Base-by-base conservation (phyloP, 139 green algal species). In the Chlorokybus atmophyticus region DNA sequence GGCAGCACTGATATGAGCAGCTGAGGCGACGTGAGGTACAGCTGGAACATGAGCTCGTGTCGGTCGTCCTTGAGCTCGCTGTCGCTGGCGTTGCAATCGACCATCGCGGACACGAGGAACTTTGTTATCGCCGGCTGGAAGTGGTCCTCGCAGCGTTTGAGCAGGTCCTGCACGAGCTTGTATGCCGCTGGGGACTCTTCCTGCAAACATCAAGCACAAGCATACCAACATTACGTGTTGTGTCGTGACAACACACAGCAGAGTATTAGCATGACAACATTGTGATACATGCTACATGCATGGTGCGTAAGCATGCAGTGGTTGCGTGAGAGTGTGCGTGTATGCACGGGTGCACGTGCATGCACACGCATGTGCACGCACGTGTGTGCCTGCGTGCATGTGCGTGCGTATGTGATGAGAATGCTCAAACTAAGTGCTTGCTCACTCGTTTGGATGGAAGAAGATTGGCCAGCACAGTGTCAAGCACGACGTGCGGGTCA, bases 1-100 rank as follows among this genome's bases (percentile, higher is more conserved):
- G 81, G 78, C 51, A 93, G 42, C 2, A 92, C 81, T 19, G 75
- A 72, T 47, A 84, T 71, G 66, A 90, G 69, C 39, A 80, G 59
- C 44, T 81, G 72, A 0, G 82, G 82, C 23, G 64, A 42, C 10
- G 44, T 55, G n/a, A 67, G 59, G 53, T 89, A 75, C 31, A 85
- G 68, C 68, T 82, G 56, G 25, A 68, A 70, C 19, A 87, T 73
- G 4, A 83, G 48, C 4, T 67, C 25, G 38, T 75, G 70, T 23
- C 68, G 64, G 21, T 70, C 40, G 3, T 52, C 49, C 25, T 30
- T 28, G 2, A 83, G 58, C 26, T 78, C 73, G 58, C 65, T 82
- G 21, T 73, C 60, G 21, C 69, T n/a, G 41, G 28, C 7, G 24
- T 50, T 57, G n/a, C 24, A 42, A 17, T 60, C 44, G 4, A 27